Percentiles rank a stretch among this genome's conserved stretches.
Conservation (phyloP, 306 rosid species). For the Rosa persica region DNA sequence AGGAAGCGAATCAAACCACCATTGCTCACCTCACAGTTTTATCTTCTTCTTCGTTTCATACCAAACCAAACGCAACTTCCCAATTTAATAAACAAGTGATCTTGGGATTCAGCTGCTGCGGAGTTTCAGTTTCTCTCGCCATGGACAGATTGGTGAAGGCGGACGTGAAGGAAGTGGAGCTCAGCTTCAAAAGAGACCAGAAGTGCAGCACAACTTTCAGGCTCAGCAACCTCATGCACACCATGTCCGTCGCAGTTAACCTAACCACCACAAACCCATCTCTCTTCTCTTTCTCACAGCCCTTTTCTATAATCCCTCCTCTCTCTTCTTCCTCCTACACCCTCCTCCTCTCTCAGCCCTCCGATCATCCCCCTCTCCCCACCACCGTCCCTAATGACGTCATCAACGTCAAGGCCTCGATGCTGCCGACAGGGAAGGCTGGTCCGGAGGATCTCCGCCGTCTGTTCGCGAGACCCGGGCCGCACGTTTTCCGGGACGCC, state of each 20-base stretch:
- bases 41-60: background rate
- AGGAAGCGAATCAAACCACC: background rate
- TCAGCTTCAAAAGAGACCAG: conserved; percentile 50
- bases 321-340: conserved; percentile 63
- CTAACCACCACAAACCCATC: conserved; percentile 65
- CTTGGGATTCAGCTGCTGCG: background rate
- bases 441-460: conserved; percentile 60
- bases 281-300: conserved; percentile 47
- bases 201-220: conserved; percentile 60
- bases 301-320: conserved; percentile 64
- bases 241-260: conserved; percentile 91
- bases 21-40: background rate
- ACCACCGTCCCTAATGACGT: conserved; percentile 43
- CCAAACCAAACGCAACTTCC: background rate
- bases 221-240: conserved; percentile 84
- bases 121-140: background rate
- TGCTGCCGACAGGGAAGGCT: conserved; percentile 85
- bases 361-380: conserved; percentile 51
- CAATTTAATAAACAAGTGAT: background rate
- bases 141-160: conserved; percentile 93
- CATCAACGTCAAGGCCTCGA: conserved; percentile 62
- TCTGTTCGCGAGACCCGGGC: conserved; percentile 60
- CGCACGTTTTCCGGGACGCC: conserved; percentile 83
- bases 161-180: conserved; percentile 64
- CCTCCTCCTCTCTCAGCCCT: conserved; percentile 39